Evolutionary conservation across 129 eudicot genomes (phyloP).

Genomic region (Heracleum sosnowskyi): DNA sequence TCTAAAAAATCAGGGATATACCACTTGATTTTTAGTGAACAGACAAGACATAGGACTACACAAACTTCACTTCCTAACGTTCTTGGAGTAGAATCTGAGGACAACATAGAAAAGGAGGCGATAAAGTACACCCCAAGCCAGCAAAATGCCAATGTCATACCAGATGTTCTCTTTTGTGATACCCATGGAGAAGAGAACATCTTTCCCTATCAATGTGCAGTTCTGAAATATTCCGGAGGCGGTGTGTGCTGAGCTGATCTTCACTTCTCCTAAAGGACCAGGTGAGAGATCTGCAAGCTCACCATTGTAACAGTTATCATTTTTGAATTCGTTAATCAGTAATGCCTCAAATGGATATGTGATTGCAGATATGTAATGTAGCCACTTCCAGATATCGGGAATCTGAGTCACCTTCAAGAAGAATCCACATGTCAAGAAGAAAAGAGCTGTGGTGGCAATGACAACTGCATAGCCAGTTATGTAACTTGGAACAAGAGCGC

Average conservation of each 20-base stretch:
- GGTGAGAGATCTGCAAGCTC: conserved; percentile 43
- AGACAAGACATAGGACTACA: not conserved
- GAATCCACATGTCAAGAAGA: conserved; percentile 80
- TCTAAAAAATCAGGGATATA: not conserved
- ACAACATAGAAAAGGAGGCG: conserved; percentile 70
- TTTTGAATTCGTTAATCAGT: conserved; percentile 64
- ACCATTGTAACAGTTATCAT: conserved; percentile 47
- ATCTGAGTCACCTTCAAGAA: conserved; percentile 62
- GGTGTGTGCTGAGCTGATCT: conserved; percentile 43
- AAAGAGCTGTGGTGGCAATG: conserved; percentile 80
- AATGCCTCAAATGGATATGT: conserved; percentile 78
- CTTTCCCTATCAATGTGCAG: conserved; percentile 69
- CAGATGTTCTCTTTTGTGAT: conserved; percentile 46
- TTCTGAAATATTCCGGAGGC: not conserved
- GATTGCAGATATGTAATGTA: conserved; percentile 76
- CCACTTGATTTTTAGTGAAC: not conserved
- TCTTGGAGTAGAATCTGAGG: conserved; percentile 76
- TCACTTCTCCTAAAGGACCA: conserved; percentile 68
- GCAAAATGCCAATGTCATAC: conserved; percentile 55
- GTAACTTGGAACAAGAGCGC: conserved; percentile 77
- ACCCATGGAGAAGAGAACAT: conserved; percentile 63
- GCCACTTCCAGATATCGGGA: conserved; percentile 63
- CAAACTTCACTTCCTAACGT: conserved; percentile 48
- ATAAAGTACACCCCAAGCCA: conserved; percentile 80
- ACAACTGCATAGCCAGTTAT: conserved; percentile 71